Percentiles rank a stretch among this genome's conserved stretches.
Conservation (phyloP, 2,329 filamentous ascomycete species). For the Camptophora hylomeconis region DNA sequence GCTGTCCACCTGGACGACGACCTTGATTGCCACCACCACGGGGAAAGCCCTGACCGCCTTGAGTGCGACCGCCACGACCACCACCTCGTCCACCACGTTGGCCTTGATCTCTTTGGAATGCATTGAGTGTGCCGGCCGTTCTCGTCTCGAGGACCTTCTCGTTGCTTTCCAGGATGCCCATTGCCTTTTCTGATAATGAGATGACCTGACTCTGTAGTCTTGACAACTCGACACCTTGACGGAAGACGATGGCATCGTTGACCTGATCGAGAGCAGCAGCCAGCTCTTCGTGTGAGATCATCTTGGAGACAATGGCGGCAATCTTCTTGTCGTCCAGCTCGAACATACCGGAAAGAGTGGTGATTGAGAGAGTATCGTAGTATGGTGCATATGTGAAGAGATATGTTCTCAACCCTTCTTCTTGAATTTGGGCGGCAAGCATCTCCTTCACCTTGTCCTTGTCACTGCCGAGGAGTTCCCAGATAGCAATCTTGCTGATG, state of each 20-base stretch:
- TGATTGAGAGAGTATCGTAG: constrained; percentile 88
- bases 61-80: constrained; percentile 38
- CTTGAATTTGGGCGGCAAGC: constrained; percentile 96
- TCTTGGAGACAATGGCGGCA: constrained; percentile 89
- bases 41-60: constrained; percentile 22
- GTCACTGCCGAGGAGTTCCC: constrained; percentile 89
- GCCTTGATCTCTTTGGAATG: constrained; percentile 84
- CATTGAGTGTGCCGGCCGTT: constrained; percentile 88
- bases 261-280: constrained; percentile 94
- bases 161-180: constrained; percentile 88
- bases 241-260: constrained; percentile 94
- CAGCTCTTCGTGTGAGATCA: constrained; percentile 98
- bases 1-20: constrained; percentile 35
- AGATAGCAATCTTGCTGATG: constrained; percentile 98
- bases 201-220: constrained; percentile 90
- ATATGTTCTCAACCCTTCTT: constrained; percentile 94
- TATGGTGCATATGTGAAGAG: constrained; percentile 99
- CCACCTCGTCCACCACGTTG: constrained; percentile 51
- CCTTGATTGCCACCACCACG: constrained; percentile 24
- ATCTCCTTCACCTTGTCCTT: constrained; percentile 82
- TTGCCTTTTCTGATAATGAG: constrained; percentile 90
- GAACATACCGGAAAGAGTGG: constrained; percentile 84
- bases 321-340: constrained; percentile 87
- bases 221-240: constrained; percentile 96
- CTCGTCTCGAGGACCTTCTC: constrained; percentile 94